Percentiles rank a stretch among this genome's conserved stretches.
Evolutionary conservation across 73 alveolate genomes (phyloP).

Genomic region (Strombidium stylifer): DNA sequence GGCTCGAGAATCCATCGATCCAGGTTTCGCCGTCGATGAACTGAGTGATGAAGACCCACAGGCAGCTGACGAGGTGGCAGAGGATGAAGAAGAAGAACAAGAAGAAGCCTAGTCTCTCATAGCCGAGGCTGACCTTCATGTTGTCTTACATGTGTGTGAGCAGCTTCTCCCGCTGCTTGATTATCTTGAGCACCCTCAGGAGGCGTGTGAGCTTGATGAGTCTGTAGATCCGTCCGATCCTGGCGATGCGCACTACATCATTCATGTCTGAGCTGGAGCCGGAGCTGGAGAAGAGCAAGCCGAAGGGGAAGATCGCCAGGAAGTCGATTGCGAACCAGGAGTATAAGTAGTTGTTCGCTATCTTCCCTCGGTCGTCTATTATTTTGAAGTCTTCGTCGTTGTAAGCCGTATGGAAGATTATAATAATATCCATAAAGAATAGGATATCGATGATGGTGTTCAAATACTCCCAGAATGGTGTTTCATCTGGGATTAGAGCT

Average conservation of each 20-base stretch:
- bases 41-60: slow-evolving; percentile 81
- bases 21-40: slow-evolving; percentile 75
- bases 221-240: slow-evolving; percentile 75
- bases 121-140: slow-evolving; percentile 49
- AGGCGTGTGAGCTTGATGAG: slow-evolving; percentile 66
- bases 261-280: slow-evolving; percentile 43
- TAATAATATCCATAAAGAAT: slow-evolving; percentile 17
- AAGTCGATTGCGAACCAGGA: slow-evolving; percentile 76
- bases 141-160: slow-evolving; percentile 46
- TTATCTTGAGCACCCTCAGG: slow-evolving; percentile 61
- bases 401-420: slow-evolving; percentile 29
- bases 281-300: slow-evolving; percentile 15
- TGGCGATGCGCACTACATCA: slow-evolving; percentile 69
- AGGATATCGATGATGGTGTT: slow-evolving; percentile 19
- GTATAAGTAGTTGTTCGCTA: slow-evolving; percentile 45
- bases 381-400: slow-evolving; percentile 19
- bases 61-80: slow-evolving; percentile 65
- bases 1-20: slow-evolving; percentile 70
- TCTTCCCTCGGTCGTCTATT: slow-evolving; percentile 12
- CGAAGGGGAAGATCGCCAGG: slow-evolving; percentile 64
- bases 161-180: slow-evolving; percentile 67
- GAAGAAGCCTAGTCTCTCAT: slow-evolving; percentile 54
- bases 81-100: slow-evolving; percentile 37
- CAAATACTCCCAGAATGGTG: neutral
- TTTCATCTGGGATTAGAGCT: slow-evolving; percentile 13